phyloP scores from a whole-genome alignment of 371 early-diverging fungal species.

The Conidiobolus coronatus region DNA sequence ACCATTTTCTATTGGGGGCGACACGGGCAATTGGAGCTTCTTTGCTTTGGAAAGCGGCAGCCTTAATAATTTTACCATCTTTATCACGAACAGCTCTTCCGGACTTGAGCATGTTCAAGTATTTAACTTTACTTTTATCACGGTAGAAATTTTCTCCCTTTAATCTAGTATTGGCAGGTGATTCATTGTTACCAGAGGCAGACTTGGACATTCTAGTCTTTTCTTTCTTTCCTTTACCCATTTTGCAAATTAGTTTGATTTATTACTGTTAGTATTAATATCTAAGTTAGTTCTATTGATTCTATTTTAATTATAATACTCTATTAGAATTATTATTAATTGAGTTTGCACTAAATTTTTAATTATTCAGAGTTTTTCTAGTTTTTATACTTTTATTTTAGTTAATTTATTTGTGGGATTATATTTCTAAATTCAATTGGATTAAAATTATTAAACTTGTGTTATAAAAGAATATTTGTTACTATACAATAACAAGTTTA shows the following conservation, averaged over 20 bases:
- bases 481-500: too few species aligned
- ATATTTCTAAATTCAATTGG: too few species aligned
- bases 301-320: too few species aligned
- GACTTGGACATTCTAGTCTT: constrained; percentile 26
- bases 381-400: too few species aligned
- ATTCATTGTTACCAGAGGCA: constrained; percentile 1
- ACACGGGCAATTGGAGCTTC: constrained; percentile 63
- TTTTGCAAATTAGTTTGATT: constrained; percentile 5
- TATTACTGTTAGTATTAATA: background rate
- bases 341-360: too few species aligned
- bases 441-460: too few species aligned
- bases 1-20: constrained; percentile 93
- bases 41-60: constrained; percentile 77
- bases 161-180: constrained; percentile 40
- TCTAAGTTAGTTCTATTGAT: too few species aligned
- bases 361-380: too few species aligned
- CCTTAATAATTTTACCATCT: constrained; percentile 84
- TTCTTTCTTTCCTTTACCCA: constrained; percentile 48
- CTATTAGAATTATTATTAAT: too few species aligned
- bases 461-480: too few species aligned
- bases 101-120: constrained; percentile 78
- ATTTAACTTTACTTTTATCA: constrained; percentile 77
- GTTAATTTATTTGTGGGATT: too few species aligned
- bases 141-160: constrained; percentile 95
- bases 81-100: constrained; percentile 73